Evolutionary conservation across 169 alveolate genomes (phyloP).

Genomic region (Plasmodium vinckei): DNA sequence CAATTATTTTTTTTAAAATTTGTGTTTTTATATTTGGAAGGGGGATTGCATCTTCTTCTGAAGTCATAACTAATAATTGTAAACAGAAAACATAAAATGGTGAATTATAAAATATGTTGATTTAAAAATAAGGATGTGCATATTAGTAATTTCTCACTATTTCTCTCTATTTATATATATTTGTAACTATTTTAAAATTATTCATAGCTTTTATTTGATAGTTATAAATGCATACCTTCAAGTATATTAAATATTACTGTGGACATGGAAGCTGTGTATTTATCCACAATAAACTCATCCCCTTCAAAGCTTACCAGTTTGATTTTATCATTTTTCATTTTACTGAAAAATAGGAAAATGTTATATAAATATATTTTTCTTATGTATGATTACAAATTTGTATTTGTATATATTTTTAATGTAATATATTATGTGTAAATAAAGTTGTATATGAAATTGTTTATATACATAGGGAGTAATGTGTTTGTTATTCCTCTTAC

Average conservation of each 20-base stretch:
- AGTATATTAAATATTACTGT: constrained; percentile 91
- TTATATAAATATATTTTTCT: neutral
- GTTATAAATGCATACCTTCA: constrained; percentile 83
- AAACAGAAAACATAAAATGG: constrained; percentile 83
- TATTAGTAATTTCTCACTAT: neutral
- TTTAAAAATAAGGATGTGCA: neutral
- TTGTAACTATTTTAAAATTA: neutral
- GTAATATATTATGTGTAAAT: too few relatives aligned
- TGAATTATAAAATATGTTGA: neutral
- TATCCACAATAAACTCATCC: constrained; percentile 91
- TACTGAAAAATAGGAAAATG: neutral
- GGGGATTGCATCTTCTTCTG: constrained; percentile 93
- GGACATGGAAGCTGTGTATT: constrained; percentile 90
- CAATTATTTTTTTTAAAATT: constrained; percentile 91
- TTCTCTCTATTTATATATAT: neutral
- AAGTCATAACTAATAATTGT: constrained; percentile 39
- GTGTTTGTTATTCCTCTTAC: too few relatives aligned
- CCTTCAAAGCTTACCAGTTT: constrained; percentile 92
- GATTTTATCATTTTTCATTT: constrained; percentile 81
- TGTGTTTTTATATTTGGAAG: constrained; percentile 92
- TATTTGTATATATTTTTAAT: neutral
- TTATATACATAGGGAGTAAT: too few relatives aligned
- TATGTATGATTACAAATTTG: neutral
- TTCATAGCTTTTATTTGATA: neutral
- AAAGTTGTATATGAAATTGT: too few relatives aligned